These are phyloP conservation scores for Boletellus ananiceps DNA, from an alignment of 768 basidiomycete species.

Conservation along the genomic window DNA sequence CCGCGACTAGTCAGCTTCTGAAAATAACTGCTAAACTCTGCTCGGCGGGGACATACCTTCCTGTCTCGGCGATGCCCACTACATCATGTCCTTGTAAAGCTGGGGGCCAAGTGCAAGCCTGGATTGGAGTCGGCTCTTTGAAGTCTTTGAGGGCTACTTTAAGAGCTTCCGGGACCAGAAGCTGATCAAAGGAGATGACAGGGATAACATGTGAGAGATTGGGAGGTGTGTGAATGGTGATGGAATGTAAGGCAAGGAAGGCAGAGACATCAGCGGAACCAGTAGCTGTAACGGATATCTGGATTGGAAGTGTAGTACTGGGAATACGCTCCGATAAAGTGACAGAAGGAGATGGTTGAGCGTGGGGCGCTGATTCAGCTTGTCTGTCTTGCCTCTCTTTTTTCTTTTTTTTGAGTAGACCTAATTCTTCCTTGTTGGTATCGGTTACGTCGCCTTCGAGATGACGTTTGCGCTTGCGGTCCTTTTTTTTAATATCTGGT, in stretches of 20 bases:
- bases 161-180: slow-evolving; percentile 62
- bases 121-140: slow-evolving; percentile 90
- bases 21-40: neutral
- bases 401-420: slow-evolving; percentile 24
- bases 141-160: slow-evolving; percentile 63
- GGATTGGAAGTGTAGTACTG: slow-evolving; percentile 7
- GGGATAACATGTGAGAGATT: slow-evolving; percentile 51
- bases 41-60: slow-evolving; percentile 48
- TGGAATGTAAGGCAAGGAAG: slow-evolving; percentile 67
- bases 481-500: slow-evolving; percentile 15
- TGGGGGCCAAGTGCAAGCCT: slow-evolving; percentile 92
- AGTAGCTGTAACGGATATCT: slow-evolving; percentile 10
- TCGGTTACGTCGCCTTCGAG: neutral
- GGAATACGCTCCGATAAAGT: slow-evolving; percentile 8
- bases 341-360: neutral
- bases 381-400: slow-evolving; percentile 21
- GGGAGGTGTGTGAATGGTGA: slow-evolving; percentile 62
- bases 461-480: slow-evolving; percentile 25
- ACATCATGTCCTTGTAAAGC: slow-evolving; percentile 80
- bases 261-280: slow-evolving; percentile 42
- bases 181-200: slow-evolving; percentile 67
- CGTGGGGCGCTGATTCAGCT: neutral
- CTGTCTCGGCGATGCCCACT: slow-evolving; percentile 95
- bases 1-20: neutral
- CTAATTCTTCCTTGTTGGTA: slow-evolving; percentile 1